Evolutionary conservation across 148 eudicot genomes (phyloP), one percentile per base, ranked within the genome.

Genomic region (Chenopodium berlandieri): DNA sequence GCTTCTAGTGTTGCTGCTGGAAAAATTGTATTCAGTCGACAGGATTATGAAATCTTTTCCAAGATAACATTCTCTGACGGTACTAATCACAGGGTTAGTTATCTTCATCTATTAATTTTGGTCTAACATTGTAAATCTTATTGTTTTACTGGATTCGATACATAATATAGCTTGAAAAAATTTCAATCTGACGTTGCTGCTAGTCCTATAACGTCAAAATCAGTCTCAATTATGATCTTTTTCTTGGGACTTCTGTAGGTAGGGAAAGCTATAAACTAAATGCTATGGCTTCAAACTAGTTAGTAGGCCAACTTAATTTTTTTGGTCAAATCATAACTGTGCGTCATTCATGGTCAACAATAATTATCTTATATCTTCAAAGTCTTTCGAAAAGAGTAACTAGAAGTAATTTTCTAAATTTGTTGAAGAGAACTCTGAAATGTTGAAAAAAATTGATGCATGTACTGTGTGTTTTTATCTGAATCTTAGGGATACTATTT

Each of bases 1-100:
- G 56, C 77, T 63, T 87, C 89, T 10, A 91, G 92, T 79, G 92
- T 89, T 71, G 73, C 75, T 22, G 75, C 84, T 74, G 85, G 86
- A 20, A 89, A 52, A 12, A 80, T 73, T 31, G 82, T 76, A 30
- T 67, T 88, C 2, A 82, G 83, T 34, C 71, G 46, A 31, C 88
- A 82, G 9, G 89, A 88, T 75, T 27, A 68, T 30, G 78, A 82
- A 67, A 54, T 88, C 66, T 2, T 84, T 12, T 72, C 67, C 79
- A 58, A 9, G 81, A 78, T 80, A 52, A 71, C 68, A 37, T 80
- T 73, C 58, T 63, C 64, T 44, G 44, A 37, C 9, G 46, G 46
- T 6, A 16, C 50, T 1, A 71, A 71, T 40, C 74, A 71, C 50
- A 34, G 23, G 50, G 74, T 71, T 37, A 71, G 14, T 40, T 16